These are phyloP conservation scores for Penicillium sp. DNA, from an alignment of 2,329 filamentous ascomycete genomes.

Conservation along the genomic window DNA sequence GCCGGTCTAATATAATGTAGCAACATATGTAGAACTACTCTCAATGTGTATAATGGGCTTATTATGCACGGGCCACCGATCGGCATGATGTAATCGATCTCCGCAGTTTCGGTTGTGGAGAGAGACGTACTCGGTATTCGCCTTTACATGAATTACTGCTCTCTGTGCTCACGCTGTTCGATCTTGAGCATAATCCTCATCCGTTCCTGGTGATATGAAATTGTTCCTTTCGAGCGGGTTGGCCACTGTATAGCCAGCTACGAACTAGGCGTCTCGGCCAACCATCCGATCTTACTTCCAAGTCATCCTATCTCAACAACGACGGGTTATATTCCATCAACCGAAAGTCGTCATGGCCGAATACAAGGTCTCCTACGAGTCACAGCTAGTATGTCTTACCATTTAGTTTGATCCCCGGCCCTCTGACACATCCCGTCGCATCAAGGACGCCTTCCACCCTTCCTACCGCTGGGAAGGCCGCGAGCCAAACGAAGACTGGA, in stretches of 20 bases:
- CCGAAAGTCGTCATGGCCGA: constrained; percentile 51
- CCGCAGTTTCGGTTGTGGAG: constrained; percentile 19
- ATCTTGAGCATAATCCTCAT: background rate
- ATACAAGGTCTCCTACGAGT: constrained; percentile 63
- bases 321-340: constrained; percentile 31
- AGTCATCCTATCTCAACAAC: background rate
- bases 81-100: constrained; percentile 26
- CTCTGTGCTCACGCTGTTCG: background rate
- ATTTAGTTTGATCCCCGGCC: background rate
- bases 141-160: constrained; percentile 10
- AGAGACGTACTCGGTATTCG: constrained; percentile 6
- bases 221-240: background rate
- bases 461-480: constrained; percentile 41
- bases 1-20: too few relatives aligned
- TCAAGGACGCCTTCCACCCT: constrained; percentile 43
- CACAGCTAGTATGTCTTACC: constrained; percentile 22
- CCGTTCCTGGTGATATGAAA: background rate
- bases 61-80: constrained; percentile 17
- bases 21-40: too few relatives aligned
- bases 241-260: constrained; percentile 29
- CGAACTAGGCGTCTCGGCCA: constrained; percentile 54
- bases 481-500: constrained; percentile 30
- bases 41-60: too few relatives aligned
- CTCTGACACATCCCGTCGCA: constrained; percentile 1
- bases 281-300: background rate